Evolutionary conservation across 768 basidiomycete species (phyloP).

Genomic region (Clathrus columnatus): DNA sequence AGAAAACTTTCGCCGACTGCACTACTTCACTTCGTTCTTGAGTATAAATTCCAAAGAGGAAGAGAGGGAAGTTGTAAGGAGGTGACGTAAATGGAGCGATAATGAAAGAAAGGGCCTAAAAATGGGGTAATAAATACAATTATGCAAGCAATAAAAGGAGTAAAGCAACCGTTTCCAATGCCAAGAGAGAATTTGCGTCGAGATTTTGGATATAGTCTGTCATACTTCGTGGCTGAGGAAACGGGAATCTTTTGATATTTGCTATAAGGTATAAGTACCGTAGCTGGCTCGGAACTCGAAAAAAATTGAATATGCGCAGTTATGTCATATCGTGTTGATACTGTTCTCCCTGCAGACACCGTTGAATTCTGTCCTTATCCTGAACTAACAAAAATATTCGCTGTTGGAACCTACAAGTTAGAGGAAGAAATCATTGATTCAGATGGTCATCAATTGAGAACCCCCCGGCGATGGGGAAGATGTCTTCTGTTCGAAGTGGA

Average conservation of each 20-base stretch:
- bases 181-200: slow-evolving; percentile 62
- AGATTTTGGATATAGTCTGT: slow-evolving; percentile 62
- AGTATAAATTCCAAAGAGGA: slow-evolving; percentile 67
- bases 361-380: slow-evolving; percentile 84
- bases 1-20: slow-evolving; percentile 59
- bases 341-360: slow-evolving; percentile 79
- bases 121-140: background rate
- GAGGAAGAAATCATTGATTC: slow-evolving; percentile 29
- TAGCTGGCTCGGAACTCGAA: too few species aligned
- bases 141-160: background rate
- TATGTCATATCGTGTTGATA: slow-evolving; percentile 39
- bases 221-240: slow-evolving; percentile 23
- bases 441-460: slow-evolving; percentile 4
- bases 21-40: slow-evolving; percentile 60
- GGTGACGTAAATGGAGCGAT: slow-evolving; percentile 47
- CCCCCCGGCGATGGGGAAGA: slow-evolving; percentile 48
- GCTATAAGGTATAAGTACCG: too few species aligned
- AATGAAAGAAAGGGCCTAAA: slow-evolving; percentile 53
- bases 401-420: slow-evolving; percentile 89
- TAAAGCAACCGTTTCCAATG: slow-evolving; percentile 49
- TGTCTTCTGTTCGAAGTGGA: slow-evolving; percentile 58
- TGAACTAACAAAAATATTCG: slow-evolving; percentile 52
- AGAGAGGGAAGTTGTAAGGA: slow-evolving; percentile 73
- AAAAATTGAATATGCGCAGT: too few species aligned
- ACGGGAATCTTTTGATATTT: background rate